Conservation (phyloP, 805 yeast species). For the Yarrowia porcina region DNA sequence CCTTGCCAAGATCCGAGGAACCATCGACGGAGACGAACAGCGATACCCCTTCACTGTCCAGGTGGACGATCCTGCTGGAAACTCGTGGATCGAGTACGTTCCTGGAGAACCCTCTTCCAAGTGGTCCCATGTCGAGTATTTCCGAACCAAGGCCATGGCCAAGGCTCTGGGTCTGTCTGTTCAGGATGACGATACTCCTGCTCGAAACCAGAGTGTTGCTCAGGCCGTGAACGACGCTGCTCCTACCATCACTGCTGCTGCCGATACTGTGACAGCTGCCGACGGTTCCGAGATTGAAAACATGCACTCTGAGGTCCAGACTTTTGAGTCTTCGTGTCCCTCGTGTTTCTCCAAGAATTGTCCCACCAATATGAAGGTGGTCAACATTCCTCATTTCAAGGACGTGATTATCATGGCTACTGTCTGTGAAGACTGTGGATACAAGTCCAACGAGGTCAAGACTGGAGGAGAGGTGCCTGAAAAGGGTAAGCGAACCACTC, state of each 20-base stretch:
- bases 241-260: slow-evolving; percentile 37
- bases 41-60: slow-evolving; percentile 72
- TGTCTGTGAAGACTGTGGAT: slow-evolving; percentile 87
- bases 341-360: slow-evolving; percentile 70
- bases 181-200: slow-evolving; percentile 50
- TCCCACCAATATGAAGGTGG: slow-evolving; percentile 94
- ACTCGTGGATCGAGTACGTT: slow-evolving; percentile 88
- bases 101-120: slow-evolving; percentile 88
- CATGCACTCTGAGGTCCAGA: slow-evolving; percentile 84
- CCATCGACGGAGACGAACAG: slow-evolving; percentile 62
- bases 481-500: slow-evolving; percentile 69
- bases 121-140: slow-evolving; percentile 81
- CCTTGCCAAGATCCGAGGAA: slow-evolving; percentile 55
- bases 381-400: slow-evolving; percentile 95
- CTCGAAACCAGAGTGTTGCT: slow-evolving; percentile 37
- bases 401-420: slow-evolving; percentile 97
- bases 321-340: slow-evolving; percentile 89
- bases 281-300: slow-evolving; percentile 82
- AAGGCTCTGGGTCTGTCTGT: slow-evolving; percentile 77
- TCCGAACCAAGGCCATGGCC: slow-evolving; percentile 84
- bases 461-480: slow-evolving; percentile 96
- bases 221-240: slow-evolving; percentile 35
- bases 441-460: slow-evolving; percentile 94
- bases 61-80: slow-evolving; percentile 93
- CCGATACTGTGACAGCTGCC: slow-evolving; percentile 30